Evolutionary conservation across 1,284 basidiomycete species (phyloP), one percentile per base, ranked within the genome.

Genomic region (Ceratobasidium sp.): DNA sequence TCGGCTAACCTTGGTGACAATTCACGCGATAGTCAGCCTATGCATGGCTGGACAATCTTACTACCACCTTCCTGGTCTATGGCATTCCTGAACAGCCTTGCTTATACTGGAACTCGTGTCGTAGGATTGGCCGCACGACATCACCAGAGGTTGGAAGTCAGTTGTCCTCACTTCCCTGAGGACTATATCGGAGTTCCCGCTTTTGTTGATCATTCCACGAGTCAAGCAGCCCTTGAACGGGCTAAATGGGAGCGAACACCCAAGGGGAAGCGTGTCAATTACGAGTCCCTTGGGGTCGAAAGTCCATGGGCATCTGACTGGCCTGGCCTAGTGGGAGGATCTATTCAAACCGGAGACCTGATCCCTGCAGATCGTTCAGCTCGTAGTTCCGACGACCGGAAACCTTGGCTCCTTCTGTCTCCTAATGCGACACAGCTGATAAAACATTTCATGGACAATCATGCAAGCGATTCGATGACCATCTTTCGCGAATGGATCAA

Each of bases 1-100:
- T 77, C 80, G 10, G 28, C 77, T 6, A 67, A 76, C 0, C 55
- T 77, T 10, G 72, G 73, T 2, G 74, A 75, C 16, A 67, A 72
- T 41, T 65, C 73, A 3, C 76, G 76, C 18, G 9, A 57, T 34
- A 75, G 76, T 32, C 76, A 81, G 74, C 81, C 85, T 0, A 82
- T 93, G 39, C 88, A 95, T 76, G 94, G 94, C 41, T 97, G 91
- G 90, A 93, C 89, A 1, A 81, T 98, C 4, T 82, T 96, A 30
- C 80, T 96, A 39, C 95, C 96, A 1, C 84, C 87, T 1, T 93
- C 93, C 9, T 98, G 94, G 94, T 85, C 87, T 0, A 95, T 94
- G 90, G 84, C 94, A 0, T 93, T 97, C 80, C 88, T 93, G 74
- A 85, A 85, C 30, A 95, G 94, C 0, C 85, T 98, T 50, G 84